These are phyloP conservation scores for Schwanniomyces vanrijiae DNA, from an alignment of 805 yeast species.

Conservation along the genomic window DNA sequence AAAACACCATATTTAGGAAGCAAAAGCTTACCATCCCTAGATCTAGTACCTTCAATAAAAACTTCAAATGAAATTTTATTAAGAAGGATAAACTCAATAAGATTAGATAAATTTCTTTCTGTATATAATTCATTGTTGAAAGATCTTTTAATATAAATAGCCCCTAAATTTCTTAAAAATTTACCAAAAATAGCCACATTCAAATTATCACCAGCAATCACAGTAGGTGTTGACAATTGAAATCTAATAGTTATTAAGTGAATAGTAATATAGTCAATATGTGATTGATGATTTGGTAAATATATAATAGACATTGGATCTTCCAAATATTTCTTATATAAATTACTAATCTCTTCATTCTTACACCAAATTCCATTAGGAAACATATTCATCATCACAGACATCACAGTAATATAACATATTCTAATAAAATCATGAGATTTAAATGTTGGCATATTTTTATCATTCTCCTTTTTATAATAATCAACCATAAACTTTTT, in stretches of 20 bases:
- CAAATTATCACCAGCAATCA: constrained; percentile 66
- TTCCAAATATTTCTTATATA: constrained; percentile 30
- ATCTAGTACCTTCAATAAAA: constrained; percentile 66
- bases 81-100: constrained; percentile 47
- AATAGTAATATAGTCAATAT: constrained; percentile 58
- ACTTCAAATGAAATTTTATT: constrained; percentile 56
- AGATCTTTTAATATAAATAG: constrained; percentile 55
- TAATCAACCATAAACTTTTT: constrained; percentile 38
- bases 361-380: constrained; percentile 45
- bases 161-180: constrained; percentile 51
- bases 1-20: constrained; percentile 63
- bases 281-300: constrained; percentile 63
- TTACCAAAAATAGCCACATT: constrained; percentile 57
- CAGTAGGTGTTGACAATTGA: constrained; percentile 54
- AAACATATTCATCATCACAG: constrained; percentile 34
- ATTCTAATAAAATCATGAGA: constrained; percentile 26
- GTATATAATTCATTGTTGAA: constrained; percentile 44
- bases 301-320: constrained; percentile 48
- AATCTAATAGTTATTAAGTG: constrained; percentile 55
- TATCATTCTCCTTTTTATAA: constrained; percentile 34
- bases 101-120: constrained; percentile 46
- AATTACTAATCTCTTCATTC: constrained; percentile 24
- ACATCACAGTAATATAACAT: constrained; percentile 39
- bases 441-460: constrained; percentile 35
- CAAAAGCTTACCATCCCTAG: constrained; percentile 63